These are phyloP conservation scores for Flammula alnicola DNA, from an alignment of 1,284 basidiomycete genomes.

Conservation along the genomic window DNA sequence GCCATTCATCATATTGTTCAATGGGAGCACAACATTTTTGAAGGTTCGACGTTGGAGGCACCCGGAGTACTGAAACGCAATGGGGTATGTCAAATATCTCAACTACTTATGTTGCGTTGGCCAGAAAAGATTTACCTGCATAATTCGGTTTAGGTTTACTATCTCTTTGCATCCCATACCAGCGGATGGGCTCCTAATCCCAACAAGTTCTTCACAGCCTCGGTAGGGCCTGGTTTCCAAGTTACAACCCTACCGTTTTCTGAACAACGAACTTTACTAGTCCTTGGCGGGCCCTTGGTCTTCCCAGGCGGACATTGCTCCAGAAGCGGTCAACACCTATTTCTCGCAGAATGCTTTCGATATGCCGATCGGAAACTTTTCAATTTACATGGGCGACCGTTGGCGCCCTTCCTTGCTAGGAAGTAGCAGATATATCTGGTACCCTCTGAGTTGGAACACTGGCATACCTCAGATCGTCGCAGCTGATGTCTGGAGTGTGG, in stretches of 20 bases:
- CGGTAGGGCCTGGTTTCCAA: slow-evolving; percentile 37
- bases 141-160: slow-evolving; percentile 48
- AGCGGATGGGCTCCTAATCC: slow-evolving; percentile 65
- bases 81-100: slow-evolving; percentile 40
- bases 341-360: slow-evolving; percentile 68
- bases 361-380: slow-evolving; percentile 51
- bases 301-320: slow-evolving; percentile 59
- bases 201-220: slow-evolving; percentile 61
- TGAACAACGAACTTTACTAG: slow-evolving; percentile 31
- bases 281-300: slow-evolving; percentile 63
- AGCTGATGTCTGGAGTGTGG: slow-evolving; percentile 62
- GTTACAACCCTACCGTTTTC: background rate
- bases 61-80: slow-evolving; percentile 65
- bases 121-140: too few relatives aligned
- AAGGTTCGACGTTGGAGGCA: slow-evolving; percentile 62
- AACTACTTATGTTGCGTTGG: too few relatives aligned
- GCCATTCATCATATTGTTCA: background rate
- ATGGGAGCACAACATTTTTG: too few relatives aligned
- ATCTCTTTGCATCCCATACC: slow-evolving; percentile 65
- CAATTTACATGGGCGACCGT: slow-evolving; percentile 69
- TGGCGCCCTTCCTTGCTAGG: slow-evolving; percentile 62
- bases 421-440: slow-evolving; percentile 66
- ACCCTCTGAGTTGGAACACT: slow-evolving; percentile 57
- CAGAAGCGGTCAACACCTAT: slow-evolving; percentile 54
- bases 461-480: slow-evolving; percentile 57